Evolutionary conservation across 2,329 filamentous ascomycete species (phyloP).

Genomic region (Elsinoe australis): DNA sequence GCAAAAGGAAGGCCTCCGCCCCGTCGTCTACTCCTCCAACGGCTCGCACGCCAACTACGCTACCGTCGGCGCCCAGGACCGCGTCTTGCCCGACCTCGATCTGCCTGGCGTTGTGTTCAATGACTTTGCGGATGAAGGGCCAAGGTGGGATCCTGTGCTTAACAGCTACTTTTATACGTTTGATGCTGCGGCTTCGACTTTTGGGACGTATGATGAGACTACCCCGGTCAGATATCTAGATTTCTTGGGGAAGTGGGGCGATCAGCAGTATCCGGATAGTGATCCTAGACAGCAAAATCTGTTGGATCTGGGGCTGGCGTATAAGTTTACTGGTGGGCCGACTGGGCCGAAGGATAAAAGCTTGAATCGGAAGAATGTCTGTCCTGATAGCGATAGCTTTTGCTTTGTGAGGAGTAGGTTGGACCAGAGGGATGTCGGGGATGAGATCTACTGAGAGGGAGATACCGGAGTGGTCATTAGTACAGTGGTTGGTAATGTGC

Average conservation of each 20-base stretch:
- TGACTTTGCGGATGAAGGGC: constrained; percentile 49
- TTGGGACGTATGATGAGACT: constrained; percentile 40
- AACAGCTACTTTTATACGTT: constrained; percentile 52
- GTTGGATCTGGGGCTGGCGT: constrained; percentile 24
- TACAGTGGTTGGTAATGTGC: background rate
- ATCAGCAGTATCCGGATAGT: constrained; percentile 49
- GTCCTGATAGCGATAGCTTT: constrained; percentile 31
- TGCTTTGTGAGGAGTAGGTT: constrained; percentile 4
- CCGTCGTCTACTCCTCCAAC: constrained; percentile 51
- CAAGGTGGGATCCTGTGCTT: constrained; percentile 53
- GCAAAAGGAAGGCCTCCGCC: constrained; percentile 39
- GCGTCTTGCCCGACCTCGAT: constrained; percentile 54
- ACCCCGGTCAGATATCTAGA: constrained; percentile 49
- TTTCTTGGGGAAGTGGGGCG: constrained; percentile 56
- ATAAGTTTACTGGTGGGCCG: constrained; percentile 50
- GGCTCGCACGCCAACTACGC: constrained; percentile 61
- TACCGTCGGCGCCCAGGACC: constrained; percentile 52
- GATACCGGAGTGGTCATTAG: background rate
- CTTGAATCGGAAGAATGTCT: constrained; percentile 49
- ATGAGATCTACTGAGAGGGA: background rate
- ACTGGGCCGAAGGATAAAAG: constrained; percentile 55
- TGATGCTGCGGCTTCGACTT: constrained; percentile 34
- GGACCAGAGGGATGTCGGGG: background rate
- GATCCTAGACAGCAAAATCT: constrained; percentile 43
- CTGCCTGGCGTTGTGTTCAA: constrained; percentile 47